Evolutionary conservation across 1,284 basidiomycete species (phyloP).

Genomic region (Cryptococcus sp.): DNA sequence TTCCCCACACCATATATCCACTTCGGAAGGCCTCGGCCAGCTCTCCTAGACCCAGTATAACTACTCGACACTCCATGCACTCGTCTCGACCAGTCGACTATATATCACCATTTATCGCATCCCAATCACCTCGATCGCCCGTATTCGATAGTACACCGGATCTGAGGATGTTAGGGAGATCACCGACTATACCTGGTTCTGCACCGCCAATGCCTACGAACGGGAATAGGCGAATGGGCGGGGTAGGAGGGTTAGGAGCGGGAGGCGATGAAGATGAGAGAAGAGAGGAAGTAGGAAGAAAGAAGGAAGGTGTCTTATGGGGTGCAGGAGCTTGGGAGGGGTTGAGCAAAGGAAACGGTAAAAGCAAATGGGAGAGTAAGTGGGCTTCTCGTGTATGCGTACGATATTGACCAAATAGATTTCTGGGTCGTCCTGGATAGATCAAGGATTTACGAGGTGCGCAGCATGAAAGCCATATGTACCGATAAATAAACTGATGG

Average conservation of each 20-base stretch:
- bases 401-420: conserved; percentile 18
- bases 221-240: conserved; percentile 14
- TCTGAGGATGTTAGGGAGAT: neutral
- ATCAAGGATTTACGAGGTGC: conserved; percentile 45
- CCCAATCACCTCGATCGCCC: neutral
- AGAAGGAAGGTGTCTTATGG: conserved; percentile 48
- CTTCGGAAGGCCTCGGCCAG: neutral
- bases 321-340: conserved; percentile 45
- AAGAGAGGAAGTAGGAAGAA: conserved; percentile 41
- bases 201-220: neutral
- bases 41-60: neutral
- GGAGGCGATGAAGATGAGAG: conserved; percentile 38
- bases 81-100: conserved; percentile 13
- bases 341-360: conserved; percentile 28
- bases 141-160: conserved; percentile 8
- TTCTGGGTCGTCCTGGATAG: conserved; percentile 47
- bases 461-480: neutral
- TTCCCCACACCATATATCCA: neutral
- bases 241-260: conserved; percentile 32
- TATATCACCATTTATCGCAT: conserved; percentile 24
- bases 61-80: conserved; percentile 21
- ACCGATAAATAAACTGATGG: neutral
- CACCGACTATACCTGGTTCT: neutral
- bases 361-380: conserved; percentile 46
- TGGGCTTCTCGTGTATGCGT: conserved; percentile 1